phyloP scores from a whole-genome alignment of 2,329 filamentous ascomycete genomes.

The Pseudogymnoascus sp. region DNA sequence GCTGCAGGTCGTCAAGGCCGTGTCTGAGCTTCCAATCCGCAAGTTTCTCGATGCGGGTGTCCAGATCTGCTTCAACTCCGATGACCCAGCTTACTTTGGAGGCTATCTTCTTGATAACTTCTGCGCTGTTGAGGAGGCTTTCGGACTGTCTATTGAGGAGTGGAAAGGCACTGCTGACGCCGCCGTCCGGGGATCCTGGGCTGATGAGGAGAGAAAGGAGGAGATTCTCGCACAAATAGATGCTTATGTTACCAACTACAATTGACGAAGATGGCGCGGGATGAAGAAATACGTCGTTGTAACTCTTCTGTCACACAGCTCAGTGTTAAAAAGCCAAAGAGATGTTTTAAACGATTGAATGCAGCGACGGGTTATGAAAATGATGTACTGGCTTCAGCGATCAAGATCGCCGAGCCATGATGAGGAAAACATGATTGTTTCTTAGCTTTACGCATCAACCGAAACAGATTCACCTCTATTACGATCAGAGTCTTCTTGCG shows the following conservation, averaged over 20 bases:
- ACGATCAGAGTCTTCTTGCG: background rate
- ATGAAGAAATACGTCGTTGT: background rate
- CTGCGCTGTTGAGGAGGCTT: slow-evolving; percentile 65
- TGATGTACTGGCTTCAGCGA: background rate
- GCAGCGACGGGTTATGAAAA: background rate
- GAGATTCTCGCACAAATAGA: slow-evolving; percentile 43
- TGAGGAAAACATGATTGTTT: background rate
- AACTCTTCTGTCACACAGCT: background rate
- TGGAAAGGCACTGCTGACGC: slow-evolving; percentile 57
- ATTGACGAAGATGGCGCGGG: background rate
- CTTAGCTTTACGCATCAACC: background rate
- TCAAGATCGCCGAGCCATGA: background rate
- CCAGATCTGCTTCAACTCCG: slow-evolving; percentile 39
- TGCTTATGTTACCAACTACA: slow-evolving; percentile 25
- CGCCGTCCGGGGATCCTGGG: slow-evolving; percentile 63
- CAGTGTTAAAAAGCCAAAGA: background rate
- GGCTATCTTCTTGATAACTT: slow-evolving; percentile 70
- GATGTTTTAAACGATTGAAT: background rate
- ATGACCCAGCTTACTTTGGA: slow-evolving; percentile 52
- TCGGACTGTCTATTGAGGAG: slow-evolving; percentile 51
- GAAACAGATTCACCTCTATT: background rate
- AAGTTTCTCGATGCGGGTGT: slow-evolving; percentile 36
- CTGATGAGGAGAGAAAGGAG: slow-evolving; percentile 51
- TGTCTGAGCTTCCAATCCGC: slow-evolving; percentile 36
- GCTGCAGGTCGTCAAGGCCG: slow-evolving; percentile 36